Base-by-base conservation (phyloP, 2,329 filamentous ascomycete species). In the Penicillium sp. region DNA sequence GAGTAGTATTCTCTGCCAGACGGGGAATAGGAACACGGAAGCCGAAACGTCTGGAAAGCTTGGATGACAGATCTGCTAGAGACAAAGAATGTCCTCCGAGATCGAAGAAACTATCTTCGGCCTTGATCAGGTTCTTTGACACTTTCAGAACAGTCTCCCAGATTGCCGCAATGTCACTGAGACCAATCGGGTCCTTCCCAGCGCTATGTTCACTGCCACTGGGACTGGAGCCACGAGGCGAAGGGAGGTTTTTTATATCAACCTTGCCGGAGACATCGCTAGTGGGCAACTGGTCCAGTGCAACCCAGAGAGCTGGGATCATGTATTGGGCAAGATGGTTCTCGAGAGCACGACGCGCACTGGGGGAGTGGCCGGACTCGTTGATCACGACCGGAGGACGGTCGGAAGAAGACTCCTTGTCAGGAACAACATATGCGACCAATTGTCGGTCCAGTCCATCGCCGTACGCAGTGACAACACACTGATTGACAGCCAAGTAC, bases 251-350 rank as follows among this genome's bases (percentile, higher is more conserved):
- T 24, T 24, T 24, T 6, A 24, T 24, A 24, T 91, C 84, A 19
- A 83, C 81, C 69, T 91, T 91, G 19, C 87, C 87, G 13, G 86
- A 90, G 1, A 91, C 87, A 43, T 80, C 82, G 58, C 88, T 83
- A 0, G 85, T 89, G 0, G 87, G 87, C 5, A 91, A 69, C 53
- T 78, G 77, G 3, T 84, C 78, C 29, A 90, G 69, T 60, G 85
- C 79, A 33, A 90, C 82, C 87, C 87, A 91, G 3, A 89, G 67
- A 1, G 84, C 77, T 0, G 87, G 87, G 47, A 91, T 84, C 87
- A 91, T 90, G 68, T 91, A 91, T 54, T 87, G 85, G 1, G 87
- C 87, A 28, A 91, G 75, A 54, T 82, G 81, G 15, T 77, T 72
- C 1, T 82, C 76, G 2, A 91, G 75, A 15, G 77, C 77, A 48